Evolutionary conservation across 345 rosid species (phyloP), one percentile per base, ranked within the genome.

Genomic region (Lagerstroemia speciosa): DNA sequence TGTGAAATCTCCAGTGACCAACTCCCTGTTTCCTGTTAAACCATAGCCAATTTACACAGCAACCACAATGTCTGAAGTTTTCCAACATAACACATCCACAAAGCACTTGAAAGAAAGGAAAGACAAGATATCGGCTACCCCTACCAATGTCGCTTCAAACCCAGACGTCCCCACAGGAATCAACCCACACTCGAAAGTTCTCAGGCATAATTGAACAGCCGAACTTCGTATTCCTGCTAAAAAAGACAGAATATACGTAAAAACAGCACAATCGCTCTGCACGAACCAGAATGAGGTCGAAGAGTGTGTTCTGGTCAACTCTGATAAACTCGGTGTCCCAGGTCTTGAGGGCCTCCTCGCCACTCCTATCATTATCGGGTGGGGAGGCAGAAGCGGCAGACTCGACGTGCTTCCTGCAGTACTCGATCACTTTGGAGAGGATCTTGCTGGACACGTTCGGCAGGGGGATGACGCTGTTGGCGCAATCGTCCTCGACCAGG

Each of bases 331-430:
- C 89, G 0, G 74, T n/a, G 31, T 89, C 96, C 86, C 88, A 91
- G 5, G 67, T 7, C 77, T 81, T 80, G 64, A 85, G 85, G 12
- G 75, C 78, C 0, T 74, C 80, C 27, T 33, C 24, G 41, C 12
- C 41, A n/a, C 24, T 32, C 38, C 7, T 32, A 14, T 63, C 38
- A 37, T 33, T 8, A 41, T 83, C 83, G 20, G 67, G 71, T 33
- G 52, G 14, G 37, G 43, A 4, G n/a, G 77, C 8, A 29, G 80
- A 65, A 26, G 71, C 67, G 65, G 83, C 81, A 0, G 79, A 76
- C 43, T 88, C 89, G 30, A 82, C 92, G 71, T 89, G 95, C 72
- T 81, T 87, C 79, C 74, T 81, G 86, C 87, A 87, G 78, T 85
- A 91, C 83, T 89, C 92, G 50, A 91, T 85, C 14, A 91, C 86